phyloP scores from a whole-genome alignment of 2,329 filamentous ascomycete species.

The Fusarium guadeloupense region DNA sequence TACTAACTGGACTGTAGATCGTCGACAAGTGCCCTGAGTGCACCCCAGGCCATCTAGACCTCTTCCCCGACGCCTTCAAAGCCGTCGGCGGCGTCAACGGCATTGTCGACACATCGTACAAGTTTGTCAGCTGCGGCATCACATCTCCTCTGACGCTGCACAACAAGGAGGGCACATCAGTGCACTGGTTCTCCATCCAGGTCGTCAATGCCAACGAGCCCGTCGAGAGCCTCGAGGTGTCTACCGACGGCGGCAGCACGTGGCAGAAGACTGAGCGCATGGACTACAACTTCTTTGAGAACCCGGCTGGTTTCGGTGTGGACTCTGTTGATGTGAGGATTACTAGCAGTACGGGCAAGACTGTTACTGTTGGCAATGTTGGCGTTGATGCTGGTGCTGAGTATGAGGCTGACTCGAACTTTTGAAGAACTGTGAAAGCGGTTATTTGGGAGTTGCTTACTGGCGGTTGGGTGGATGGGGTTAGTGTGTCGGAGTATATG shows the following conservation, averaged over 20 bases:
- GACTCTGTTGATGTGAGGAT: conserved; percentile 64
- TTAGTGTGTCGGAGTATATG: not conserved
- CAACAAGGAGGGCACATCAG: conserved; percentile 56
- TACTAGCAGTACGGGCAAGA: conserved; percentile 61
- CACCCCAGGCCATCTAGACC: conserved; percentile 53
- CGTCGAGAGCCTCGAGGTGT: conserved; percentile 67
- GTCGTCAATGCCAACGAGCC: conserved; percentile 70
- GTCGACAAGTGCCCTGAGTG: conserved; percentile 59
- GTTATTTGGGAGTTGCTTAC: no score
- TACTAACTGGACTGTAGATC: conserved; percentile 45
- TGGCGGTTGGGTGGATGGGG: not conserved
- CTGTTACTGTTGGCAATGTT: conserved; percentile 61
- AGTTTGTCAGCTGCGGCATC: conserved; percentile 54
- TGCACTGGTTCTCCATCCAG: conserved; percentile 60
- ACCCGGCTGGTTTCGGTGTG: conserved; percentile 64
- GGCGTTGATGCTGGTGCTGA: conserved; percentile 49
- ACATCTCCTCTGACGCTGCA: conserved; percentile 53
- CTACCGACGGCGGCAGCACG: conserved; percentile 65
- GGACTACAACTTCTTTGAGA: conserved; percentile 71
- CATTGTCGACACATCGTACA: conserved; percentile 49
- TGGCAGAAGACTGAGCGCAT: conserved; percentile 66
- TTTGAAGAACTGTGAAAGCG: conserved; percentile 26
- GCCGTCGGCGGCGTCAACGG: conserved; percentile 51
- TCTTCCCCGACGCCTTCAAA: conserved; percentile 55
- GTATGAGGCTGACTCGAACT: conserved; percentile 47